phyloP scores from a whole-genome alignment of 2,329 filamentous ascomycete species.

The Nemania serpens region DNA sequence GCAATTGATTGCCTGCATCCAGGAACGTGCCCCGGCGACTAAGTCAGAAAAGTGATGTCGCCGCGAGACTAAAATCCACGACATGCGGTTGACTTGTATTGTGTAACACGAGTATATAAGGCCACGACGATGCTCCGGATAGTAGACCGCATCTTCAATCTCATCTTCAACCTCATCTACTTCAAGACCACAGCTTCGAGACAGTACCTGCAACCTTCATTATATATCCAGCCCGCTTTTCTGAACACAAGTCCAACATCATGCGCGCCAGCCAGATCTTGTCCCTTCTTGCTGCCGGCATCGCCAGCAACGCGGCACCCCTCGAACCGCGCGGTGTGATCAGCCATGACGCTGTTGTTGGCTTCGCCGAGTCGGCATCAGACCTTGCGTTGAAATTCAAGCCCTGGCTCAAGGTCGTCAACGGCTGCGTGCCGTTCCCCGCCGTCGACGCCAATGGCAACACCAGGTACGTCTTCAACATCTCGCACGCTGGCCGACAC shows the following conservation, averaged over 20 bases:
- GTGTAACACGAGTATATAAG: no score
- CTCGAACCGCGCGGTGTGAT: constrained; percentile 37
- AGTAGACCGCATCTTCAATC: no score
- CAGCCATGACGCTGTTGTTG: constrained; percentile 48
- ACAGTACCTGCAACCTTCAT: no score
- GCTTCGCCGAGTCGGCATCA: constrained; percentile 59
- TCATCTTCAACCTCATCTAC: no score
- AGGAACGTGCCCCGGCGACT: no score
- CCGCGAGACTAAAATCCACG: no score
- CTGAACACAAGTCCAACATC: background rate
- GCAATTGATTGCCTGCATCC: no score
- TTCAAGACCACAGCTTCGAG: no score
- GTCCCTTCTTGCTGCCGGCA: constrained; percentile 17
- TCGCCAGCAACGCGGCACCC: constrained; percentile 24
- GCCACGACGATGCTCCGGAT: no score
- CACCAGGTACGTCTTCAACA: constrained; percentile 28
- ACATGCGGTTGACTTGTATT: no score
- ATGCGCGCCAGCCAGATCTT: constrained; percentile 27
- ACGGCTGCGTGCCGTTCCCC: constrained; percentile 63
- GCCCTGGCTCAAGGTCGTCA: constrained; percentile 54
- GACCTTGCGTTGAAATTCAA: constrained; percentile 54
- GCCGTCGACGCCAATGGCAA: constrained; percentile 57
- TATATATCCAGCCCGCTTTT: background rate
- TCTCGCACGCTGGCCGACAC: background rate
- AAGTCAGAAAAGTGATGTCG: no score